These are phyloP conservation scores for Lasiosphaeriaceae sp. DNA, from an alignment of 495 filamentous ascomycete species.

Conservation along the genomic window DNA sequence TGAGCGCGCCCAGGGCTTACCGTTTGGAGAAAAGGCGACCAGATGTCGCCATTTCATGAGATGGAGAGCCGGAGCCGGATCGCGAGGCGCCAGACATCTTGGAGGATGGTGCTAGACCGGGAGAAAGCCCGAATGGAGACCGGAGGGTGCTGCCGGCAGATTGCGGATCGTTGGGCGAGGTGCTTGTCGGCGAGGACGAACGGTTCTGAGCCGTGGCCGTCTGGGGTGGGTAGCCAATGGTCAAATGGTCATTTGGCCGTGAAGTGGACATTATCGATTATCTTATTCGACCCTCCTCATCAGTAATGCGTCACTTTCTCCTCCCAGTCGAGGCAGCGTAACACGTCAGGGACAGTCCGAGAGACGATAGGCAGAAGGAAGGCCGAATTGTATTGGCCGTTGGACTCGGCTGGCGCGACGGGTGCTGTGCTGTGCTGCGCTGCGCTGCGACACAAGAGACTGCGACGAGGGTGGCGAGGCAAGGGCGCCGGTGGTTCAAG, in stretches of 20 bases:
- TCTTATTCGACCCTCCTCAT: constrained; percentile 47
- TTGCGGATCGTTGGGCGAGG: constrained; percentile 77
- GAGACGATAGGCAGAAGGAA: too few relatives aligned
- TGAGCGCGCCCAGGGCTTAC: constrained; percentile 48
- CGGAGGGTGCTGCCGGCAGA: constrained; percentile 63
- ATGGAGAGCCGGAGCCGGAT: constrained; percentile 93
- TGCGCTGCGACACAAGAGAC: background rate
- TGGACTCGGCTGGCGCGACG: constrained; percentile 1
- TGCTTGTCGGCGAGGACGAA: constrained; percentile 83
- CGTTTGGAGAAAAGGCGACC: constrained; percentile 81
- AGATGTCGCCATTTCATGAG: constrained; percentile 76
- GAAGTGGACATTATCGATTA: constrained; percentile 94
- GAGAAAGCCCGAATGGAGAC: constrained; percentile 70
- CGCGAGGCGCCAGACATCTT: constrained; percentile 72
- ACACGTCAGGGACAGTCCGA: too few relatives aligned
- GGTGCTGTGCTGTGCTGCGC: too few relatives aligned
- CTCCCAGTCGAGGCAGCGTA: constrained; percentile 1
- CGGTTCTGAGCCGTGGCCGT: constrained; percentile 58
- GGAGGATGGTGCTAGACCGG: constrained; percentile 57
- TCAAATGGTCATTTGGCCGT: constrained; percentile 72
- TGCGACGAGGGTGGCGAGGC: constrained; percentile 6
- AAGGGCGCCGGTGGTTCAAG: background rate
- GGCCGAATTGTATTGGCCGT: too few relatives aligned
- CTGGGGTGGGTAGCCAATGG: constrained; percentile 64
- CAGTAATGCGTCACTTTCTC: constrained; percentile 25